Base-by-base conservation (phyloP, 345 rosid species). In the Raphanus raphanistrum region DNA sequence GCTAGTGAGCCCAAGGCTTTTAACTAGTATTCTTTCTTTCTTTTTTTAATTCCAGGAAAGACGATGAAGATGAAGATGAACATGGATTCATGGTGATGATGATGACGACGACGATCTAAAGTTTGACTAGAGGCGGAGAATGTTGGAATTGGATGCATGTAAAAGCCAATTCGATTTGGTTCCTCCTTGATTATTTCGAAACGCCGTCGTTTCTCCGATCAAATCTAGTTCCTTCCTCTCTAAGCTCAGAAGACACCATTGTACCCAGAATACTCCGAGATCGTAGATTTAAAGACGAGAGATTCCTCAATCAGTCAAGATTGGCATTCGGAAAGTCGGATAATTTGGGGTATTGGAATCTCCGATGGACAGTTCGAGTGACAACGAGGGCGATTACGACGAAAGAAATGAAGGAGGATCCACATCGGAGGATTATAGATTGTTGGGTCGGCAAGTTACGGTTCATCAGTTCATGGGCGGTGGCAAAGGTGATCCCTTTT, bases 391-490 rank as follows among this genome's bases (percentile, higher is more conserved):
- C 72, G 85, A 79, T 71, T 48, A 2, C 15, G 84, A 74, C 13
- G 80, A 70, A 11, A 73, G 79, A 12, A 78, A 82, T 66, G 73
- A 71, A 68, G 48, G 60, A 5, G 78, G 55, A 66, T 74, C 75
- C 0, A 12, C 69, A 58, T 80, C 81, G 36, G 78, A 63, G 36
- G 78, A 63, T 82, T 77, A 81, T 38, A 70, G 79, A 55, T 72
- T 84, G 54, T 76, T 84, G 74, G 84, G 78, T 65, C 86, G 82
- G 1, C 81, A 79, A 36, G 71, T 69, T 69, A 72, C 81, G 29
- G 72, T 84, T 77, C 87, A 84, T 74, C 80, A 80, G 82, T 78
- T 85, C 76, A 84, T 82, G 87, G 87, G 85, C 11, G 87, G 87
- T 61, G 87, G 87, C 65, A 84, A 72, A 82, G 82, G 87, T 75